Evolutionary conservation across 2,329 filamentous ascomycete genomes (phyloP).

Genomic region (Penicillium sp.): DNA sequence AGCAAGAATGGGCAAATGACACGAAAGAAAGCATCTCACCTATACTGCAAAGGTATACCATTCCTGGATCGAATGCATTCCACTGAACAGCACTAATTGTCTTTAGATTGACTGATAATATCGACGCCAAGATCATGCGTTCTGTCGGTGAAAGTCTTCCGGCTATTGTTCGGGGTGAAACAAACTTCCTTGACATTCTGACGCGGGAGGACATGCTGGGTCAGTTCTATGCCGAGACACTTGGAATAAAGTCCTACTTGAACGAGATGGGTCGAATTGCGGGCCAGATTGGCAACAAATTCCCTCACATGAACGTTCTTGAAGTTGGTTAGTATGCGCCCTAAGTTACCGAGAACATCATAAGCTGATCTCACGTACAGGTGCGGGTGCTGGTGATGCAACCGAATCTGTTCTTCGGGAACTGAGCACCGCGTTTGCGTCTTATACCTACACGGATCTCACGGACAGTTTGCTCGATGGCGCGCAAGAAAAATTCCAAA

Average conservation of each 20-base stretch:
- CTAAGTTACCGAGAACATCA: not conserved
- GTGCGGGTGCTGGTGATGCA: conserved; percentile 22
- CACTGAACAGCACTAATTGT: not conserved
- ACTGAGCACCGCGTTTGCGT: conserved; percentile 32
- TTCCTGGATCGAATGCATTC: no score
- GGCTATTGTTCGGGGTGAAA: conserved; percentile 39
- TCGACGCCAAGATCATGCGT: conserved; percentile 18
- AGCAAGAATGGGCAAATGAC: conserved; percentile 20
- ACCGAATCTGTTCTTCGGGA: conserved; percentile 16
- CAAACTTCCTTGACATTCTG: conserved; percentile 45
- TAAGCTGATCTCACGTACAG: conserved; percentile 11
- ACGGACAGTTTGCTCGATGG: conserved; percentile 48
- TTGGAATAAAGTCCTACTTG: conserved; percentile 30
- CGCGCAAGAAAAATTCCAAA: conserved; percentile 36
- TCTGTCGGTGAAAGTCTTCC: conserved; percentile 41
- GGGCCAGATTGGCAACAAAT: conserved; percentile 44
- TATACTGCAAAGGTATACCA: conserved; percentile 16
- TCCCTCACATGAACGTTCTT: conserved; percentile 50
- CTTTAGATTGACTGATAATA: conserved; percentile 10
- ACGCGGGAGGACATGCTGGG: conserved; percentile 41
- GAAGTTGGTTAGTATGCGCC: conserved; percentile 37
- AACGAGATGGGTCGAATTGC: conserved; percentile 34
- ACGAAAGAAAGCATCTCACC: conserved; percentile 11
- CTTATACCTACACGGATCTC: conserved; percentile 55
- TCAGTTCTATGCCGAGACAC: conserved; percentile 37